Conservation (phyloP, 768 basidiomycete genomes). For the Tulasnella sp. region DNA sequence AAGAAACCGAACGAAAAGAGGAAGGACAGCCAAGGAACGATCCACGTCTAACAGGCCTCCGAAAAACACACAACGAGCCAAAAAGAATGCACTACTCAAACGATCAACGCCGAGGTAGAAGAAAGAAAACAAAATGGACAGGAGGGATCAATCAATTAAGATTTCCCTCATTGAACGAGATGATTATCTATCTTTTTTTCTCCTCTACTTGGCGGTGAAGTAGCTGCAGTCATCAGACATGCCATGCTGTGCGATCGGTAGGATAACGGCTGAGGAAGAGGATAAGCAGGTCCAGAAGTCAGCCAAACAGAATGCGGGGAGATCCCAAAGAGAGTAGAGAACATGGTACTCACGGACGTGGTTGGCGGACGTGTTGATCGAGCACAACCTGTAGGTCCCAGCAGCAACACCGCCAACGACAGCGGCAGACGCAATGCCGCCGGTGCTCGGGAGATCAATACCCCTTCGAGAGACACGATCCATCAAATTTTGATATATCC, state of each 20-base stretch:
- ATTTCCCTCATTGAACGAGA: too few relatives aligned
- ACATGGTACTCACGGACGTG: conserved; percentile 40
- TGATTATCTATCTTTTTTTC: too few relatives aligned
- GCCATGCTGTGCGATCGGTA: conserved; percentile 51
- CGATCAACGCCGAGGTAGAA: too few relatives aligned
- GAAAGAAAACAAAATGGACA: too few relatives aligned
- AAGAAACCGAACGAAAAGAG: too few relatives aligned
- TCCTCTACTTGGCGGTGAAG: conserved; percentile 18
- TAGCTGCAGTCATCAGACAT: conserved; percentile 49
- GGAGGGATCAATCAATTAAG: too few relatives aligned
- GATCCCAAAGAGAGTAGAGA: neutral
- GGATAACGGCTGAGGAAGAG: conserved; percentile 30
- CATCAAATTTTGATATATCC: neutral
- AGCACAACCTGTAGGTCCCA: conserved; percentile 47
- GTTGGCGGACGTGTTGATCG: conserved; percentile 46
- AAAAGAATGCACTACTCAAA: too few relatives aligned
- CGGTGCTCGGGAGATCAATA: conserved; percentile 32
- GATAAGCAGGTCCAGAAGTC: neutral
- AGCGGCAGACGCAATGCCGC: conserved; percentile 38
- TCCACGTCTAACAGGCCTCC: too few relatives aligned
- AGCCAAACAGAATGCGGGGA: neutral
- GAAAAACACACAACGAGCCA: too few relatives aligned
- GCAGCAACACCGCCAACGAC: conserved; percentile 47
- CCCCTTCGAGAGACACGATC: conserved; percentile 24
- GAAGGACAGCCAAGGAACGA: too few relatives aligned